Percentiles rank a stretch among this genome's conserved stretches.
These are phyloP conservation scores for Colletotrichum somersetense DNA, from an alignment of 2,329 filamentous ascomycete genomes.

Conservation along the genomic window DNA sequence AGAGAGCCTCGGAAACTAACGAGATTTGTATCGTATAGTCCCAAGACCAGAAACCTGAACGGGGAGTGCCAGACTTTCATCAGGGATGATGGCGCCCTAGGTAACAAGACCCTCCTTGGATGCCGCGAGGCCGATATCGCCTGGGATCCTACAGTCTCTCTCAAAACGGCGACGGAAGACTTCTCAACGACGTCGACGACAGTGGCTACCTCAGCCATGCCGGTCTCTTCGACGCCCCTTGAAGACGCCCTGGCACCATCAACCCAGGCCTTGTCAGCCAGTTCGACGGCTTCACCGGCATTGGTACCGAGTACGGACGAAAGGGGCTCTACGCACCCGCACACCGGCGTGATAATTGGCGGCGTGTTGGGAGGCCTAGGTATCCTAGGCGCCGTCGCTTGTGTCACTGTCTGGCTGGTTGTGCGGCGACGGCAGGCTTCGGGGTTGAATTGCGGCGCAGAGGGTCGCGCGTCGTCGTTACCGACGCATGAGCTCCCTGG, in stretches of 20 bases:
- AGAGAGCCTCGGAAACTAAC: not conserved
- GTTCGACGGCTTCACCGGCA: constrained; percentile 2
- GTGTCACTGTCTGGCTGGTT: constrained; percentile 20
- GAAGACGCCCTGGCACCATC: not conserved
- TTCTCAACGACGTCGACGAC: not conserved
- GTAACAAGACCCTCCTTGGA: constrained; percentile 22
- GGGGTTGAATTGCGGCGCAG: not conserved
- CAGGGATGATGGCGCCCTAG: constrained; percentile 16
- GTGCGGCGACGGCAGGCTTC: not conserved
- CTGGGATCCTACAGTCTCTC: constrained; percentile 23
- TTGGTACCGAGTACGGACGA: not conserved
- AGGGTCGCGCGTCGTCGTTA: not conserved
- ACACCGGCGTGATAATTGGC: constrained; percentile 21
- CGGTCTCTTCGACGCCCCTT: not conserved
- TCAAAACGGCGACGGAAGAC: constrained; percentile 7
- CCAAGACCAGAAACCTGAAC: not conserved
- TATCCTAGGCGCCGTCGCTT: constrained; percentile 19
- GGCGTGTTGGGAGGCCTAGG: constrained; percentile 23
- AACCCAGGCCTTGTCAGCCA: not conserved
- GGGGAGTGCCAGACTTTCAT: constrained; percentile 29
- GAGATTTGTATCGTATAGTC: not conserved
- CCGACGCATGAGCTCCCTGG: constrained; percentile 5
- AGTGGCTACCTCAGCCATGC: not conserved
- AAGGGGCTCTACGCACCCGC: not conserved
- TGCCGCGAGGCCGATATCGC: constrained; percentile 7